Base-by-base conservation (phyloP, 2,329 filamentous ascomycete species). In the Colletotrichum liaoningense region DNA sequence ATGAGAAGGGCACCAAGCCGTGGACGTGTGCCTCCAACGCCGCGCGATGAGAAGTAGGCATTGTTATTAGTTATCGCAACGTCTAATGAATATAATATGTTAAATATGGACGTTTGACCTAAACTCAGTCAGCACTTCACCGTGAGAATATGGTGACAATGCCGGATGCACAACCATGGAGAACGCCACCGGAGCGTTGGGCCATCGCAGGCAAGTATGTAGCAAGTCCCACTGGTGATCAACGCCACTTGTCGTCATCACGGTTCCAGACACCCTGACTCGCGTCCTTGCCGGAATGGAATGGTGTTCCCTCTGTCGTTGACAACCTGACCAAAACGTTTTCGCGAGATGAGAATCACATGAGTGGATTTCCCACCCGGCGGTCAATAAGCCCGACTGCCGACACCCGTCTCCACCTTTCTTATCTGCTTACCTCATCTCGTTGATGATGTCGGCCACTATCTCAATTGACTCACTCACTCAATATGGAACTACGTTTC, bases 21-120 rank as follows among this genome's bases (percentile, higher is more conserved):
- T 85, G 83, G 83, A 80, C 80, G 1, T 85, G 83, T 63, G 76
- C 76, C 7, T 80, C 79, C 62, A 79, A 80, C 64, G 79, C 77
- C 6, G 74, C 74, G 55, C 55, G 16, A 9, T 73, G 49, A 62
- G 11, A 2, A n/a, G 19, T 28, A 14, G 4, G 2, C 38, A 1
- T 42, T 3, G 9, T 16, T 19, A 6, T 19, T 30, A 16, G 9
- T 3, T 38, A n/a, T 64, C n/a, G 5, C 24, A 24, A 24, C 26
- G 30, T 52, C 8, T 14, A 38, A 49, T 64, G 30, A 59, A 24
- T 73, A 64, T 33, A 64, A 72, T 38, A 24, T 42, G 38, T 63
- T 59, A 16, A 69, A 58, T 56, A 38, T 30, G 46, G 59, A 14
- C 2, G 5, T 11, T 3, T 12, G 22, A 24, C 9, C 28, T 8